Percentiles rank a stretch among this genome's conserved stretches.
Conservation (phyloP, 2,329 filamentous ascomycete species). For the Colletotrichum sp. region DNA sequence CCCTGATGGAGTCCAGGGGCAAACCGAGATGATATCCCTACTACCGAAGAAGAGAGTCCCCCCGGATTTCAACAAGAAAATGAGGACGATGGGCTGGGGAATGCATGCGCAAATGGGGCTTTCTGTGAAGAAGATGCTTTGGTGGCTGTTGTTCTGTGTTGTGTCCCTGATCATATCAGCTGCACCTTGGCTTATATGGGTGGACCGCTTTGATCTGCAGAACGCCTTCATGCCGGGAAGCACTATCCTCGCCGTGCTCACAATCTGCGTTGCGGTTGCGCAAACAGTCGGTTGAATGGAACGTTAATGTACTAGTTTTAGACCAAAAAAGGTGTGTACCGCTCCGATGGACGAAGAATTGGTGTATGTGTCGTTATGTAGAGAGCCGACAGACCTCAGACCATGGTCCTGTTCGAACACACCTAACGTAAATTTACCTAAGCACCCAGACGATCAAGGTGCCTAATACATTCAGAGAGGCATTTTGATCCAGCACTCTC, state of each 20-base stretch:
- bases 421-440: too few relatives aligned
- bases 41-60: neutral
- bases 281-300: too few relatives aligned
- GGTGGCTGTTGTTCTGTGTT: neutral
- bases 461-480: too few relatives aligned
- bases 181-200: neutral
- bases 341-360: too few relatives aligned
- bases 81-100: neutral
- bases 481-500: too few relatives aligned
- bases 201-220: neutral
- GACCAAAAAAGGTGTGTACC: too few relatives aligned
- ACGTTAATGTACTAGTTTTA: slow-evolving; percentile 48
- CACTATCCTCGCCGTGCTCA: too few relatives aligned
- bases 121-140: neutral
- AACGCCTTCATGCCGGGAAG: too few relatives aligned
- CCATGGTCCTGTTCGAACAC: too few relatives aligned
- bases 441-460: too few relatives aligned
- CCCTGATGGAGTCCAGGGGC: rapidly evolving
- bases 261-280: too few relatives aligned
- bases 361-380: too few relatives aligned
- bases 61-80: rapidly evolving
- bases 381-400: rapidly evolving
- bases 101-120: neutral
- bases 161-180: rapidly evolving
- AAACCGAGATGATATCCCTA: rapidly evolving